Evolutionary conservation across 345 rosid genomes (phyloP).

Genomic region (Citropsis articulata): DNA sequence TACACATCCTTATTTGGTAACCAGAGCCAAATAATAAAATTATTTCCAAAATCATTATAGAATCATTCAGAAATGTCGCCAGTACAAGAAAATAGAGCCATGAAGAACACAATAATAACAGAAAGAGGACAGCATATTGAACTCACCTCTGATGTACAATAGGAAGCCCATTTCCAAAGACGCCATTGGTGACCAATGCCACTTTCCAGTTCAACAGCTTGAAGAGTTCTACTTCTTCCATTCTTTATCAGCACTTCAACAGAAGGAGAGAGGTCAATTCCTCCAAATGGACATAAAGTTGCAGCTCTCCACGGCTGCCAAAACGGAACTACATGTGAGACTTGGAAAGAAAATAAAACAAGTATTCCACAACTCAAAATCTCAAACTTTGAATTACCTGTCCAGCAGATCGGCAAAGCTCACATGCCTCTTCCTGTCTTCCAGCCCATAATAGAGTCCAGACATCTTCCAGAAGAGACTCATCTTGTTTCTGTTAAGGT

Average conservation of each 20-base stretch:
- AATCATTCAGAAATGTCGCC: slow-evolving; percentile 3
- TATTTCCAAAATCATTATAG: not conserved
- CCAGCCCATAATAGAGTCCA: slow-evolving; percentile 97
- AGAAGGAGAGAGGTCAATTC: slow-evolving; percentile 79
- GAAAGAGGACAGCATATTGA: not conserved
- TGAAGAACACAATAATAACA: not conserved
- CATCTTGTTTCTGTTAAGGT: slow-evolving; percentile 80
- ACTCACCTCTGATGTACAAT: slow-evolving; percentile 84
- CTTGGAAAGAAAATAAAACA: slow-evolving; percentile 4
- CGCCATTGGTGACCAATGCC: slow-evolving; percentile 85
- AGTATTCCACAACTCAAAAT: not conserved
- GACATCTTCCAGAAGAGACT: slow-evolving; percentile 90
- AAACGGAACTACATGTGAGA: slow-evolving; percentile 4
- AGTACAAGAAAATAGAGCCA: not conserved
- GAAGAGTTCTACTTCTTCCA: slow-evolving; percentile 74
- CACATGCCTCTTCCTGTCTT: slow-evolving; percentile 87
- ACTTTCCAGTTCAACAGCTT: slow-evolving; percentile 91
- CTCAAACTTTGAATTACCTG: slow-evolving; percentile 51
- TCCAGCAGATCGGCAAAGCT: slow-evolving; percentile 93
- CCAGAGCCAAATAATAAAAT: slow-evolving; percentile 1
- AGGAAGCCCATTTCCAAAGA: slow-evolving; percentile 98
- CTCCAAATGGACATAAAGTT: slow-evolving; percentile 84
- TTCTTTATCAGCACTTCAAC: slow-evolving; percentile 75
- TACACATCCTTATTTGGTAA: not conserved
- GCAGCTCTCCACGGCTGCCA: slow-evolving; percentile 97